A percentile compares a stretch with the other conserved stretches of the same genome.
Conservation (phyloP, 2,329 filamentous ascomycete genomes). For the Fusarium keratoplasticum region DNA sequence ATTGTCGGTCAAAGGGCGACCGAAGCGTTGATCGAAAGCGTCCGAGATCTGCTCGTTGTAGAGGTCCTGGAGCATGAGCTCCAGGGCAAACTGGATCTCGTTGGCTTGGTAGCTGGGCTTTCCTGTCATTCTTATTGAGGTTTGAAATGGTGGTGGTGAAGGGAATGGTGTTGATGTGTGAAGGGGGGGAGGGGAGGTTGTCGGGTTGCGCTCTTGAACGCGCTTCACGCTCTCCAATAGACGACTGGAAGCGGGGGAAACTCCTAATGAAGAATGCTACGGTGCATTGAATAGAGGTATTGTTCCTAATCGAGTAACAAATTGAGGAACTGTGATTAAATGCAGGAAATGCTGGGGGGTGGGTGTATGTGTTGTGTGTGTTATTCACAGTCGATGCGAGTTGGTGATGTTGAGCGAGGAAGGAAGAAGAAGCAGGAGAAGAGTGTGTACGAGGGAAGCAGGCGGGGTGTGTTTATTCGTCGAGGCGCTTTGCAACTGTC, state of each 20-base stretch:
- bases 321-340: neutral
- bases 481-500: neutral
- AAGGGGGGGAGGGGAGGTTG: neutral
- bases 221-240: neutral
- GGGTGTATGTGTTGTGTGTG: neutral
- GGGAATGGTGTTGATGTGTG: neutral
- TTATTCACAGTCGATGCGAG: neutral
- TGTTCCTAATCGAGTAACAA: neutral
- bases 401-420: neutral
- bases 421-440: neutral
- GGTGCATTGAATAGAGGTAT: neutral
- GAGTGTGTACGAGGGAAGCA: neutral
- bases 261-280: neutral
- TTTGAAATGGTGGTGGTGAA: neutral
- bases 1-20: constrained; percentile 46
- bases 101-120: constrained; percentile 49
- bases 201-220: neutral
- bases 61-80: constrained; percentile 39
- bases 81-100: constrained; percentile 52
- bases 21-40: constrained; percentile 46
- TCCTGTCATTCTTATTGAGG: constrained; percentile 35
- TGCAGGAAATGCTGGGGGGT: neutral
- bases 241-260: neutral
- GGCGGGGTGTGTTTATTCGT: neutral
- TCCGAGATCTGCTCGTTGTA: constrained; percentile 44